Evolutionary conservation across 805 yeast species (phyloP), one percentile per base, ranked within the genome.

Genomic region (Starmera amethionina): DNA sequence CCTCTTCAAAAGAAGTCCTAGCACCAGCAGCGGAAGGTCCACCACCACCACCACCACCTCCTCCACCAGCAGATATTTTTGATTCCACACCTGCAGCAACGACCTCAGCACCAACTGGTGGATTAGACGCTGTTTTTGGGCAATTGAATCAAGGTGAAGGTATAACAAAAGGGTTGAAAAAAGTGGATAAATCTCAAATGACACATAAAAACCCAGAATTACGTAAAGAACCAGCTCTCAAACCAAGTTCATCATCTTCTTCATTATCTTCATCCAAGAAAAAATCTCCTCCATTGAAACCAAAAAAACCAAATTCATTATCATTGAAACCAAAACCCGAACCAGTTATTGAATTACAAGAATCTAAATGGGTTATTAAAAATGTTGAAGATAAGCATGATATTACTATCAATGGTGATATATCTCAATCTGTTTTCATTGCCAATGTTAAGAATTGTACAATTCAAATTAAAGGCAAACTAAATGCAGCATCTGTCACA

Each of bases 11-110:
- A 19, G 40, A 62, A n/a, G 52, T 65, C n/a, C 46, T 64, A 12
- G 51, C 67, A 3, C 43, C 65, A 6, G 86, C 95, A 18, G 77
- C 90, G 10, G 67, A 78, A 40, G 73, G 82, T 34, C 80, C 79
- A 3, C 85, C 89, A 7, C 94, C 95, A 14, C 97, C 97, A 2
- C 95, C 95, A 3, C 95, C 95, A 4, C 90, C 93, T 2, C 87
- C 94, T 2, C 95, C 96, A 9, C 90, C 95, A 25, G 79, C 94
- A 9, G 65, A 79, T 42, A 67, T 82, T 31, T 84, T 77, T 54
- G 57, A 48, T 34, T 77, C 73, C 42, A 56, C 54, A 2, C 52
- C 59, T 16, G 41, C 64, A 11, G 39, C 57, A 6, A 4, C 27
- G 9, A 39, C 57, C 1, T 38, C 58, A 8, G 47, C 56, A 13